Conservation (phyloP, 805 yeast species). For the Metschnikowia picachoensis region DNA sequence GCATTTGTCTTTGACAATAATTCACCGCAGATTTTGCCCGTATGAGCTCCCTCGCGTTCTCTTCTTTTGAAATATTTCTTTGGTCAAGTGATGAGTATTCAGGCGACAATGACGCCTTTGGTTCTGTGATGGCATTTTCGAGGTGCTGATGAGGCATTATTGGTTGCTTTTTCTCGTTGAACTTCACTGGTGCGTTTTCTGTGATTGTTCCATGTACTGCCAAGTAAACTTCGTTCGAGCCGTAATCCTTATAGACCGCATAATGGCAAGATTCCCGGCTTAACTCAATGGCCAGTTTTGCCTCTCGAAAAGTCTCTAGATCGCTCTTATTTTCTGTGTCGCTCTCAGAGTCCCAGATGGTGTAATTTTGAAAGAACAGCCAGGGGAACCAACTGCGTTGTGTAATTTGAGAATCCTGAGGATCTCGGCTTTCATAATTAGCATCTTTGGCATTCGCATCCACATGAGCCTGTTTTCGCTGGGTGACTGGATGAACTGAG, state of each 20-base stretch:
- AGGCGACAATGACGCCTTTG: not conserved
- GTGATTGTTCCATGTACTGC: constrained; percentile 35
- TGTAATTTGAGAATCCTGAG: not conserved
- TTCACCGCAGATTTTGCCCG: too few species aligned
- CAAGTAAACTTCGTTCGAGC: constrained; percentile 19
- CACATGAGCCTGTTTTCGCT: not conserved
- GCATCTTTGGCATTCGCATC: not conserved
- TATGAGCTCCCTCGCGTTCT: not conserved
- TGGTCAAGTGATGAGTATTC: not conserved
- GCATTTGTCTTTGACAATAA: too few species aligned
- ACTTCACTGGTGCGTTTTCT: constrained; percentile 31
- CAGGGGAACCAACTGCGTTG: constrained; percentile 5
- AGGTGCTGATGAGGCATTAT: constrained; percentile 33
- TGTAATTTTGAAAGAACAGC: not conserved
- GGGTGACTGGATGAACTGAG: too few species aligned
- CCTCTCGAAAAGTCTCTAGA: constrained; percentile 21
- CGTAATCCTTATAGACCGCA: constrained; percentile 24
- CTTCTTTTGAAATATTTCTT: not conserved
- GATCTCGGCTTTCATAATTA: too few species aligned
- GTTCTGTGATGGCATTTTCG: constrained; percentile 22
- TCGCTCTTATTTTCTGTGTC: constrained; percentile 5
- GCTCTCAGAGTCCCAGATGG: not conserved
- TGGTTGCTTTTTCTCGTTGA: constrained; percentile 29
- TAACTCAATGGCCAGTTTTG: constrained; percentile 31
- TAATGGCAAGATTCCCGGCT: constrained; percentile 31